phyloP scores from a whole-genome alignment of 2,329 filamentous ascomycete species.

The Pseudogymnoascus sp. region DNA sequence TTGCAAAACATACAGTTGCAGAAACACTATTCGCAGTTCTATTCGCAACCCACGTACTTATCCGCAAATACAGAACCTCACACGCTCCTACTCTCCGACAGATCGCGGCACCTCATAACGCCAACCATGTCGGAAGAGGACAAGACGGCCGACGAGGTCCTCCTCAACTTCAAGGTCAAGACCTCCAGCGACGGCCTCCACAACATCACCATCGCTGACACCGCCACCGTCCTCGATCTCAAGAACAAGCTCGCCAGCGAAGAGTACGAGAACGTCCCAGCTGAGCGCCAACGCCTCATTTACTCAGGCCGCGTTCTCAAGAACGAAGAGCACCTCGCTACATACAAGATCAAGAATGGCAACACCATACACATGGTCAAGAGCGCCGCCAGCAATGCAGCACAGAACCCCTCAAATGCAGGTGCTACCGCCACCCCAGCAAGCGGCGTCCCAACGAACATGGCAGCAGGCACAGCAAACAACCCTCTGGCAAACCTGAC shows the following conservation, averaged over 20 bases:
- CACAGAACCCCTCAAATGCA: conserved; percentile 43
- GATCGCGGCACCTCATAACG: not conserved
- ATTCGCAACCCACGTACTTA: not conserved
- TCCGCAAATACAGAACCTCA: not conserved
- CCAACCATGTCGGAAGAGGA: conserved; percentile 57
- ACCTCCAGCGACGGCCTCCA: conserved; percentile 86
- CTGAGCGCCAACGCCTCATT: conserved; percentile 87
- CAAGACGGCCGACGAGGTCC: conserved; percentile 54
- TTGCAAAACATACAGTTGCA: not conserved
- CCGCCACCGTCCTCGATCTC: conserved; percentile 73
- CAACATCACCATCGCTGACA: conserved; percentile 69
- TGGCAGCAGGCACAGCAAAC: conserved; percentile 76
- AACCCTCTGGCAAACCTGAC: conserved; percentile 87
- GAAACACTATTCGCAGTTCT: not conserved
- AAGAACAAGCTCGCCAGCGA: conserved; percentile 78
- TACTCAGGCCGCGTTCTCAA: conserved; percentile 97
- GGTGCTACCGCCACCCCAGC: conserved; percentile 38
- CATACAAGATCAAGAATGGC: conserved; percentile 91
- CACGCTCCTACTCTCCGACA: not conserved
- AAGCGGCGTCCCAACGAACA: conserved; percentile 63
- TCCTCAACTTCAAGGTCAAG: conserved; percentile 95
- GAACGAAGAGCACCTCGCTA: conserved; percentile 76
- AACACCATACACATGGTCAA: conserved; percentile 97
- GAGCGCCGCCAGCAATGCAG: conserved; percentile 67
- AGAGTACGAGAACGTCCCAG: conserved; percentile 79